A percentile compares a stretch with the other conserved stretches of the same genome.
These are phyloP conservation scores for Claviceps maximensis DNA, from an alignment of 2,329 filamentous ascomycete species.

Conservation along the genomic window DNA sequence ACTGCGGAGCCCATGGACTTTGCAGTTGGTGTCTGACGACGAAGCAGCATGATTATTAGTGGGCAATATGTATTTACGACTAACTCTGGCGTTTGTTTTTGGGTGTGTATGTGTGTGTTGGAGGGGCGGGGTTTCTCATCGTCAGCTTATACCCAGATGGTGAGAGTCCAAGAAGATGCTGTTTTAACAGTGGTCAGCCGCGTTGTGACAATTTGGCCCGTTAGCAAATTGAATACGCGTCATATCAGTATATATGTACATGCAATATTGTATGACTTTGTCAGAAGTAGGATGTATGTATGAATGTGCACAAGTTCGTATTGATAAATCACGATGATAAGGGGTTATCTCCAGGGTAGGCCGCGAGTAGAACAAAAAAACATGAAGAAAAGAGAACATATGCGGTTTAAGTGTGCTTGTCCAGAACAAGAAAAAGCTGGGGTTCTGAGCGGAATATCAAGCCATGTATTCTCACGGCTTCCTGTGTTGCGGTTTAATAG, in stretches of 20 bases:
- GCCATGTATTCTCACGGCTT: no score
- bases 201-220: neutral
- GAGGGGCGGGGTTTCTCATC: neutral
- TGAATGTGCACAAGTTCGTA: no score
- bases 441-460: no score
- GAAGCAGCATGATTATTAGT: neutral
- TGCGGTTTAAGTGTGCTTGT: no score
- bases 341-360: no score
- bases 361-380: no score
- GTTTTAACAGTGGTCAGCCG: neutral
- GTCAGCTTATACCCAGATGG: constrained; percentile 1
- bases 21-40: constrained; percentile 3
- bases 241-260: neutral
- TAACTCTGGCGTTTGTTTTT: neutral
- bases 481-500: no score
- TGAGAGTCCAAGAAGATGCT: neutral
- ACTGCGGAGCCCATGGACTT: constrained; percentile 19
- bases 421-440: no score
- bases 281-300: neutral
- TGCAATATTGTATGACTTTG: neutral
- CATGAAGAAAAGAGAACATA: no score
- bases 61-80: neutral
- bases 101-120: neutral
- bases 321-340: no score
- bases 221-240: neutral